Evolutionary conservation across 768 basidiomycete species (phyloP).

Genomic region (Collybiopsis luxurians): DNA sequence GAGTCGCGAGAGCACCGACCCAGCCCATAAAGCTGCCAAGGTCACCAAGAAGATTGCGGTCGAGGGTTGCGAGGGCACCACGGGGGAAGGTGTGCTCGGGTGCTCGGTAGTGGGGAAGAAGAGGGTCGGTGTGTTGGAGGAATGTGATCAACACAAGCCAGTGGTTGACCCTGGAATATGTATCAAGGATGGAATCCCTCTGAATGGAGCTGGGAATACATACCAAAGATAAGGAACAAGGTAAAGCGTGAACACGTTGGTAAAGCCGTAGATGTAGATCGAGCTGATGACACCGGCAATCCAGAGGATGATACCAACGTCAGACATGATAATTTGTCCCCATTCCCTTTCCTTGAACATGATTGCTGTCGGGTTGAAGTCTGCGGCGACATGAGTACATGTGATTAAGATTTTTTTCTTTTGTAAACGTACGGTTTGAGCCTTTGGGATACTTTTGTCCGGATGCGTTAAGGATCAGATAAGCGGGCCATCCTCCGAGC

Average conservation of each 20-base stretch:
- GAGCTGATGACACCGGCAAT: constrained; percentile 53
- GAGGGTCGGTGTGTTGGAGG: constrained; percentile 96
- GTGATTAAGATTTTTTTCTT: neutral
- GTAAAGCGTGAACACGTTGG: constrained; percentile 75
- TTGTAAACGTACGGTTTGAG: constrained; percentile 66
- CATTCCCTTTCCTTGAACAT: constrained; percentile 87
- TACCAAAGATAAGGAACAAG: constrained; percentile 86
- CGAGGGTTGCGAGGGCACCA: constrained; percentile 89
- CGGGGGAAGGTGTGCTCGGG: constrained; percentile 90
- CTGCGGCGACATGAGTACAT: constrained; percentile 20
- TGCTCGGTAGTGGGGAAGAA: constrained; percentile 91
- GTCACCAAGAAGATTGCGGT: constrained; percentile 78
- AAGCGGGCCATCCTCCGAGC: constrained; percentile 85
- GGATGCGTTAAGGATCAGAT: constrained; percentile 79
- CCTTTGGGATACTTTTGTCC: constrained; percentile 83
- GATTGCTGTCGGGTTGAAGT: constrained; percentile 74
- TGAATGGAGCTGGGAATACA: constrained; percentile 6
- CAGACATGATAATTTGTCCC: constrained; percentile 75
- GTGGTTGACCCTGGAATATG: constrained; percentile 67
- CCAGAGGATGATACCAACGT: constrained; percentile 79
- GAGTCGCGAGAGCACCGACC: constrained; percentile 81
- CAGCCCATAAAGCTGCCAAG: constrained; percentile 78
- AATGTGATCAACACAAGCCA: constrained; percentile 97
- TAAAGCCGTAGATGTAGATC: constrained; percentile 62
- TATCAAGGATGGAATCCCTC: constrained; percentile 1